A percentile compares a stretch with the other conserved stretches of the same genome.
phyloP scores from a whole-genome alignment of 306 rosid species.

The Vigna angularis region DNA sequence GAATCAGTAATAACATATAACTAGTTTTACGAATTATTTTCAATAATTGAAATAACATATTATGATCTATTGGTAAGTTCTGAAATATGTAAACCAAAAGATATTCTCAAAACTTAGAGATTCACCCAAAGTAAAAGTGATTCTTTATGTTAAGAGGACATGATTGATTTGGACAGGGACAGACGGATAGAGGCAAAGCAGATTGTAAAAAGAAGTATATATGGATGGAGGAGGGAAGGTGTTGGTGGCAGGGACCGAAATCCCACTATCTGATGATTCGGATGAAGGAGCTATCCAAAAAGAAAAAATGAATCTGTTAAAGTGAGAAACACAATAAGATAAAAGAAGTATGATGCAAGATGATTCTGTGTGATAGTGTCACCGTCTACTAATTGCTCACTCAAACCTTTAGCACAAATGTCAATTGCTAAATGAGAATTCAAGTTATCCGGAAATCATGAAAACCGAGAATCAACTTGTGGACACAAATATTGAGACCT shows the following conservation, averaged over 20 bases:
- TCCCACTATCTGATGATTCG: conserved; percentile 45
- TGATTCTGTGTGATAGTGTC: conserved; percentile 5
- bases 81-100: not conserved
- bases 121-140: not conserved
- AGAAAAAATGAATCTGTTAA: not conserved
- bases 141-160: not conserved
- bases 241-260: conserved; percentile 50
- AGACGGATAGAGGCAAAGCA: not conserved
- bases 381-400: conserved; percentile 1
- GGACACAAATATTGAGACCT: not conserved
- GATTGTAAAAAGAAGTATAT: not conserved
- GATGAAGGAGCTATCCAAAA: conserved; percentile 30
- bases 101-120: not conserved
- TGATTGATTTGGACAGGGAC: not conserved
- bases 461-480: conserved; percentile 22
- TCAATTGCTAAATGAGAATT: conserved; percentile 24
- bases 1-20: not conserved
- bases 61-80: not conserved
- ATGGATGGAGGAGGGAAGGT: conserved; percentile 13
- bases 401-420: conserved; percentile 23
- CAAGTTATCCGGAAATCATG: conserved; percentile 17
- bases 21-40: not conserved
- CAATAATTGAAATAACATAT: not conserved
- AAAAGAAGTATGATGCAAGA: conserved; percentile 1
- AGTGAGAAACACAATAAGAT: not conserved